Evolutionary conservation across 1,139 yeast genomes (phyloP), one percentile per base, ranked within the genome.

Genomic region (Zygosaccharomyces sapae): DNA sequence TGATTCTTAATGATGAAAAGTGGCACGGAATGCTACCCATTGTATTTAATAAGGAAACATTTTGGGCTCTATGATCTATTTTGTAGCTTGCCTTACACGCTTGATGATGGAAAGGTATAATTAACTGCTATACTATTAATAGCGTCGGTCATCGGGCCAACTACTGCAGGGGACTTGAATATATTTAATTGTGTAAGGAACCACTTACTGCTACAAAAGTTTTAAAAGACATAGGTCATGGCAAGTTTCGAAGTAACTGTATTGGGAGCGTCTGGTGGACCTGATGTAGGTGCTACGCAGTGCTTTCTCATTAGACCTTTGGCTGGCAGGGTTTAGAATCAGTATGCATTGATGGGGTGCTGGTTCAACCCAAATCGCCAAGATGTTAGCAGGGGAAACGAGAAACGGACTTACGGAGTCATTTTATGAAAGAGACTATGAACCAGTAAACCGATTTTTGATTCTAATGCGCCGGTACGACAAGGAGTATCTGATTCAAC

Each of bases 221-320:
- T 24, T 8, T 27, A 9, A 10, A 9, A 27, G 6, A 8, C 9
- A 8, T 9, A 12, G 10, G 4, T 9, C 8, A 27, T 27, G 30
- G 9, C 9, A 12, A 41, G 43, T 38, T 77, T 77, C 53, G 78
- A 76, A 44, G 57, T 83, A 33, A 80, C 86, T 1, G 76, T 83
- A 38, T 66, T 84, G 49, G 95, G 95, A 4, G 75, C 85, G 12
- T 76, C 85, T 3, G 95, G 95, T 4, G 95, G 95, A 4, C 94
- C 94, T 0, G 62, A 80, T 13, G 90, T 84, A 35, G 79, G 80
- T 8, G 70, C 74, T 18, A 83, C 84, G 3, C 85, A 90, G 53
- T 74, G 87, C 3, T 75, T 81, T 46, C 67, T 88, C 43, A 58
- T 88, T 27, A 84, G 85, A 56, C 83, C 90, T 0, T 73, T 1